A percentile compares a stretch with the other conserved stretches of the same genome.
phyloP scores from a whole-genome alignment of 805 yeast genomes.

The Millerozyma acaciae region DNA sequence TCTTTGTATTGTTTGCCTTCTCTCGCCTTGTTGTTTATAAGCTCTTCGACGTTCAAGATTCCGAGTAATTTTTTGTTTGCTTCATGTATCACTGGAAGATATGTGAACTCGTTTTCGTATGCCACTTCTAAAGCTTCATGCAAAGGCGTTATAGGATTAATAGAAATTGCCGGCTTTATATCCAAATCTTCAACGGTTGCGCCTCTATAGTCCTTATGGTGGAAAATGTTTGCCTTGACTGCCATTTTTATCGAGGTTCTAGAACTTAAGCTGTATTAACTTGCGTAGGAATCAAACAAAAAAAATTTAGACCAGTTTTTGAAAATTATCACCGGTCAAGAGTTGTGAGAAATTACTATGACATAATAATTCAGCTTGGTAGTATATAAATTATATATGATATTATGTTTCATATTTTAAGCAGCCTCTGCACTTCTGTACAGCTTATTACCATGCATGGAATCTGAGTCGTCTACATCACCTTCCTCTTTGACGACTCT shows the following conservation, averaged over 20 bases:
- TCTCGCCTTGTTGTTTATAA: slow-evolving; percentile 27
- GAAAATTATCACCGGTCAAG: no score
- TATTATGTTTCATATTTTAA: no score
- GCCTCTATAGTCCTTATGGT: slow-evolving; percentile 38
- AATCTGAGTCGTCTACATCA: slow-evolving; percentile 27
- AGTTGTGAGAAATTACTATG: no score
- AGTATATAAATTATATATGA: no score
- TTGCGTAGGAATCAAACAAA: no score
- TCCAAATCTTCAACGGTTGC: slow-evolving; percentile 61
- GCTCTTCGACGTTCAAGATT: slow-evolving; percentile 45
- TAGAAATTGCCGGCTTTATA: slow-evolving; percentile 53
- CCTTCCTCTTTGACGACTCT: slow-evolving; percentile 64
- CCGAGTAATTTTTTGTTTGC: slow-evolving; percentile 42
- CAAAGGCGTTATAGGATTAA: slow-evolving; percentile 45
- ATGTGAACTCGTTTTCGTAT: slow-evolving; percentile 52
- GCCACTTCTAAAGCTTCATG: slow-evolving; percentile 51
- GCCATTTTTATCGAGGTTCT: slow-evolving; percentile 1
- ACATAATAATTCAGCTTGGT: no score
- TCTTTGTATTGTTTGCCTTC: slow-evolving; percentile 18
- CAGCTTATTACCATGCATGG: slow-evolving; percentile 14
- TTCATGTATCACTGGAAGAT: slow-evolving; percentile 51
- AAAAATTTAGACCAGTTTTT: no score
- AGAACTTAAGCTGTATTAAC: no score
- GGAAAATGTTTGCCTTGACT: slow-evolving; percentile 19
- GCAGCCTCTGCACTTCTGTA: slow-evolving; percentile 37